phyloP scores from a whole-genome alignment of 2,329 filamentous ascomycete genomes.

The Orbilia javanica region DNA sequence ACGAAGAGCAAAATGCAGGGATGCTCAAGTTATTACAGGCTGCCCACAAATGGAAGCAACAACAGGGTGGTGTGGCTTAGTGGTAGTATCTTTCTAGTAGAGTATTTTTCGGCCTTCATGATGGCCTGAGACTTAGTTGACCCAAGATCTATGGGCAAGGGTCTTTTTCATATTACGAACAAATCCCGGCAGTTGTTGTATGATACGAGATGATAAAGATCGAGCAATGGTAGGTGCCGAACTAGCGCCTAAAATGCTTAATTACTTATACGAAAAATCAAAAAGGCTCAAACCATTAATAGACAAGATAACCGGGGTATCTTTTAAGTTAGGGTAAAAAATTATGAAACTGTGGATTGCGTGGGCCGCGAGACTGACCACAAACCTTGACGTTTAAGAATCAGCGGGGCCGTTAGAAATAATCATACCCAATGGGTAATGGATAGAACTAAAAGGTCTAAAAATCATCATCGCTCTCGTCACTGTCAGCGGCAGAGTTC shows the following conservation, averaged over 20 bases:
- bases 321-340: neutral
- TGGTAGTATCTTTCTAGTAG: constrained; percentile 9
- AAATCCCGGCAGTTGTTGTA: constrained; percentile 50
- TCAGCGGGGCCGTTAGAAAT: neutral
- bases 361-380: neutral
- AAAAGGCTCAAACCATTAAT: constrained; percentile 14
- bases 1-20: constrained; percentile 87
- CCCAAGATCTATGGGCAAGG: constrained; percentile 3
- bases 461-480: constrained; percentile 46
- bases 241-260: constrained; percentile 25
- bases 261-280: constrained; percentile 15
- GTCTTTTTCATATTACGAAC: constrained; percentile 19
- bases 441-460: constrained; percentile 11
- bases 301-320: constrained; percentile 17
- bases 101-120: neutral
- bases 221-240: constrained; percentile 5
- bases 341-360: constrained; percentile 14
- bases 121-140: neutral
- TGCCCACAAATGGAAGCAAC: constrained; percentile 89
- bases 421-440: neutral
- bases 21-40: constrained; percentile 85
- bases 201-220: constrained; percentile 41
- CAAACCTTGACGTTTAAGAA: constrained; percentile 9
- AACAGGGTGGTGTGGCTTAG: constrained; percentile 64
- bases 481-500: constrained; percentile 21